Base-by-base conservation (phyloP, 1,284 basidiomycete species). In the Ceratobasidium sp. region DNA sequence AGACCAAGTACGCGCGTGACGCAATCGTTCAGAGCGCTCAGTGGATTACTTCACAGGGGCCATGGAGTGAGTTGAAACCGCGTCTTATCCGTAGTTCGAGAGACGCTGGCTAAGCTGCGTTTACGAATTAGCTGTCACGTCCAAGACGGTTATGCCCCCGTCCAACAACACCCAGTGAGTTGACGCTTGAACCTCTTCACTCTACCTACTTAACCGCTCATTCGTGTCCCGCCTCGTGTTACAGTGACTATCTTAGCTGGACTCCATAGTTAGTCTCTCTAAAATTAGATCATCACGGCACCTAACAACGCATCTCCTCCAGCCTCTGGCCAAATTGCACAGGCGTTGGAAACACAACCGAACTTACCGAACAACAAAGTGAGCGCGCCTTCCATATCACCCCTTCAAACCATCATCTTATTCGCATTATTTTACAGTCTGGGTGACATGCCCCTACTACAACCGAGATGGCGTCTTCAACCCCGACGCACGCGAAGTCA, bases 31-130 rank as follows among this genome's bases (percentile, higher is more conserved):
- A 82, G 53, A 89, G 88, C 85, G 90, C 90, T 3, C 83, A 85
- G 26, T 82, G 83, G 49, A 84, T 86, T 20, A 87, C 88, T 10
- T 81, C 82, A 28, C 80, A 86, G 9, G 89, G 90, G 6, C 90
- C 90, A 33, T 91, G 90, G 90, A 87, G 90, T 91, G 78, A 79
- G 88, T 85, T 55, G 18, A 6, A 23, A 13, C 13, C 44, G 53
- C 6, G 13, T 67, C 20, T 55, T 26, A 18, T 15, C 33, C 4
- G 7, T 23, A 33, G 33, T 33, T 33, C 4, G 33, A 33, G 33
- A 4, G 33, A 33, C 33, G 33, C 33, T 33, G 33, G 4, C 73
- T 28, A 40, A 3, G 60, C 18, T 66, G 20, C 26, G 4, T 42
- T n/a, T 33, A 4, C 33, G 33, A 33, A 76, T 44, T 53, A 77